Evolutionary conservation across 2,329 filamentous ascomycete species (phyloP).

Genomic region (Colletotrichum acutatum): DNA sequence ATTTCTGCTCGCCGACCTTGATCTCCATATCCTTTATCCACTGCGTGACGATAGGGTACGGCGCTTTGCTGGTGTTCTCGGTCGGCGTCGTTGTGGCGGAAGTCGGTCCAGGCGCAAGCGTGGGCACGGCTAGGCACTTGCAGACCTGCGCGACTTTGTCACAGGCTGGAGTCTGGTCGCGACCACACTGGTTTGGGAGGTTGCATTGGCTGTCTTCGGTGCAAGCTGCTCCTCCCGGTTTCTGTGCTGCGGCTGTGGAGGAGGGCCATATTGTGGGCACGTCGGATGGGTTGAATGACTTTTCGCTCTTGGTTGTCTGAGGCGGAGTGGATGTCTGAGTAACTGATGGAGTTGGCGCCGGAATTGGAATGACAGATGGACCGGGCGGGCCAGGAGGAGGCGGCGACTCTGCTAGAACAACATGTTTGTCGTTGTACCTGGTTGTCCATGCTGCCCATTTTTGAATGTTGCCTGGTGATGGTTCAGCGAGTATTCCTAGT

Average conservation of each 20-base stretch:
- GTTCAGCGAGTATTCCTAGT: background rate
- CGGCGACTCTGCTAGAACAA: background rate
- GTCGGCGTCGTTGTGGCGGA: background rate
- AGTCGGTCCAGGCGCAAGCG: no score
- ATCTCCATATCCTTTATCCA: background rate
- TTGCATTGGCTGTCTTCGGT: background rate
- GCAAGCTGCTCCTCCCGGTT: background rate
- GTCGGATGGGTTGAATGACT: background rate
- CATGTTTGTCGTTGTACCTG: background rate
- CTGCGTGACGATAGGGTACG: background rate
- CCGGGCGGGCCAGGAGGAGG: background rate
- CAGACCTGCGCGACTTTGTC: background rate
- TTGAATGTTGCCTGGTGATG: background rate
- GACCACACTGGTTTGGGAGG: background rate
- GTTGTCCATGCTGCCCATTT: background rate
- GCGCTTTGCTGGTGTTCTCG: background rate
- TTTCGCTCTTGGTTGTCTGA: background rate
- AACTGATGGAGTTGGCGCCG: background rate
- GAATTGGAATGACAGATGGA: no score
- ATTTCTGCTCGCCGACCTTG: background rate
- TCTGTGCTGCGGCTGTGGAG: background rate
- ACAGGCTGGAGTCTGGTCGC: background rate
- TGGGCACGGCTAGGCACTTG: background rate
- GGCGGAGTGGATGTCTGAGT: background rate
- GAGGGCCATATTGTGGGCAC: background rate